Evolutionary conservation across 2,329 filamentous ascomycete species (phyloP).

Genomic region (Colletotrichum sublineola): DNA sequence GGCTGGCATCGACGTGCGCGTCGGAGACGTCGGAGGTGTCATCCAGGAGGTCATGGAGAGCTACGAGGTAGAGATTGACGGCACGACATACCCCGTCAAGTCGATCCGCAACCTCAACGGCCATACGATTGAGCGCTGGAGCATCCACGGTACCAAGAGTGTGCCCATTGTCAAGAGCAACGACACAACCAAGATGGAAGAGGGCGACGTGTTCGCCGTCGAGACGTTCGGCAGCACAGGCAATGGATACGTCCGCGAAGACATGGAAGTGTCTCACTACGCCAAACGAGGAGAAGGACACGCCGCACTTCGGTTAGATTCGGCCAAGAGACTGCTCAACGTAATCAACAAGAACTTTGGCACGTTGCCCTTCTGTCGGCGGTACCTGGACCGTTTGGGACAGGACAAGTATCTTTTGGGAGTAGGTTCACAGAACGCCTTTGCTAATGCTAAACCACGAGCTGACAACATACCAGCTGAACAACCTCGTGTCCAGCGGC

Average conservation of each 20-base stretch:
- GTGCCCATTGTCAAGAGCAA: slow-evolving; percentile 83
- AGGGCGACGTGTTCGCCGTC: slow-evolving; percentile 85
- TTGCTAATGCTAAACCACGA: slow-evolving; percentile 49
- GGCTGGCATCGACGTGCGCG: slow-evolving; percentile 83
- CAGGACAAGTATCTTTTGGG: slow-evolving; percentile 95
- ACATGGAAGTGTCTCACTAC: slow-evolving; percentile 91
- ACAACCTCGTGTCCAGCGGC: slow-evolving; percentile 84
- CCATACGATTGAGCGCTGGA: slow-evolving; percentile 81
- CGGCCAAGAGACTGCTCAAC: slow-evolving; percentile 86
- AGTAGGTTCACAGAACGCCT: slow-evolving; percentile 63
- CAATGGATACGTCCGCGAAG: slow-evolving; percentile 80
- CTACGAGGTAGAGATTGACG: slow-evolving; percentile 79
- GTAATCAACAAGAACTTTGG: slow-evolving; percentile 98
- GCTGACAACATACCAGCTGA: slow-evolving; percentile 70
- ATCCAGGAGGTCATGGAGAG: slow-evolving; percentile 85
- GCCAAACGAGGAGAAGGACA: slow-evolving; percentile 81
- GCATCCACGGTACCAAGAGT: slow-evolving; percentile 84
- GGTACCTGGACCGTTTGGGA: slow-evolving; percentile 92
- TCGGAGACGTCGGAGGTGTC: slow-evolving; percentile 77
- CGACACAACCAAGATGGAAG: slow-evolving; percentile 87
- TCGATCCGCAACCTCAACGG: slow-evolving; percentile 80
- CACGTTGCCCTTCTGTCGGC: slow-evolving; percentile 89
- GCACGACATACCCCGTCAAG: slow-evolving; percentile 77
- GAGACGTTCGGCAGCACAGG: slow-evolving; percentile 87
- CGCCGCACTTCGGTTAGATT: slow-evolving; percentile 81